Evolutionary conservation across 2,329 filamentous ascomycete species (phyloP), one percentile per base, ranked within the genome.

Genomic region (Ophiosphaerella korrae): DNA sequence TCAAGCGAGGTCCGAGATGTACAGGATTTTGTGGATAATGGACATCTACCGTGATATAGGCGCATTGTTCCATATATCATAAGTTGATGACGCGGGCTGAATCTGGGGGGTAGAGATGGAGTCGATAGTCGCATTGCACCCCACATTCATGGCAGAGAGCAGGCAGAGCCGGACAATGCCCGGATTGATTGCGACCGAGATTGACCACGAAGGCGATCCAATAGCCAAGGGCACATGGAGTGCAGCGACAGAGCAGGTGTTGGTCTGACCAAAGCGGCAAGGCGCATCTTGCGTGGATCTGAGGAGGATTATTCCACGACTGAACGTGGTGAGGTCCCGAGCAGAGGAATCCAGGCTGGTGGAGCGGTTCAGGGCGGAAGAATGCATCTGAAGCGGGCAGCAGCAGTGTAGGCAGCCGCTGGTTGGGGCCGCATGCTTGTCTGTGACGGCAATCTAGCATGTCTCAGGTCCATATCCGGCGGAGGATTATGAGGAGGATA

Each of bases 361-460:
- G 49, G 49, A 38, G 42, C 47, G 26, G 24, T 40, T 39, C 39
- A 44, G 40, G 11, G 37, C 37, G 35, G 41, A 43, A 33, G 29
- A 41, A 37, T 39, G 37, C 48, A 45, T 26, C 42, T 18, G 34
- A 43, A 32, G 39, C 37, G 34, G 18, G 24, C 50, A 41, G 23
- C 11, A 46, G 36, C 35, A 35, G 39, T 50, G 39, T 29, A 7
- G 29, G 24, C 8, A 33, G 39, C 29, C 16, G 42, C 48, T 49
- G n/a, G 24, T 39, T 38, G 24, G 50, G 39, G 34, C 48, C 37
- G 35, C 45, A 45, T 45, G 42, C 50, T 32, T 50, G 41, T 39
- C 49, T 45, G 55, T 50, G 54, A 53, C 32, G 42, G 56, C 56
- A 64, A 60, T 60, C 51, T 57, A 58, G 33, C 33, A 40, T 55